Conservation (phyloP, 1,139 yeast genomes). For the Keqinozyma sinolaborantium region DNA sequence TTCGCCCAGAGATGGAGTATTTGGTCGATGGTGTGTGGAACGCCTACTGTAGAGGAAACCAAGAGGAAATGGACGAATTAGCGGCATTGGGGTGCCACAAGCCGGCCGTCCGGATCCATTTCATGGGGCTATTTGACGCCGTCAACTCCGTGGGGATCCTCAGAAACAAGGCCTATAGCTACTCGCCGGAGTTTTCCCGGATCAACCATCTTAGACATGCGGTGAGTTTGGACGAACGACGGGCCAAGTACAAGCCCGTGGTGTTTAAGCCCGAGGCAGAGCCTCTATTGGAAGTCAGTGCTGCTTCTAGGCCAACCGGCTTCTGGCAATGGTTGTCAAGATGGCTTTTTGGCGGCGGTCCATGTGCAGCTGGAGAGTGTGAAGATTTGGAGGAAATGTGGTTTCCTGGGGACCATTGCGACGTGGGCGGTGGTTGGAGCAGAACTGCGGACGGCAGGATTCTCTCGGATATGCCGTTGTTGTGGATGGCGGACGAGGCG, state of each 20-base stretch:
- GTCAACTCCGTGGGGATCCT: slow-evolving; percentile 61
- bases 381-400: slow-evolving; percentile 50
- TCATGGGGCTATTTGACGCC: slow-evolving; percentile 67
- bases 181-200: slow-evolving; percentile 43
- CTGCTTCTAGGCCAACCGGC: slow-evolving; percentile 4
- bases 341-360: slow-evolving; percentile 1
- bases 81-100: too few relatives aligned
- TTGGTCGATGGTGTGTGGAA: slow-evolving; percentile 59
- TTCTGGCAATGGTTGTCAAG: slow-evolving; percentile 3
- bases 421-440: slow-evolving; percentile 70
- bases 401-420: slow-evolving; percentile 69
- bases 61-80: slow-evolving; percentile 19
- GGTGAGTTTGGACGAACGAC: slow-evolving; percentile 59
- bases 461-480: slow-evolving; percentile 40
- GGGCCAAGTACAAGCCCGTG: slow-evolving; percentile 59
- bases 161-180: slow-evolving; percentile 56
- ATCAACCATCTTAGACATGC: slow-evolving; percentile 65
- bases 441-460: slow-evolving; percentile 26
- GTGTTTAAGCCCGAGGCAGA: slow-evolving; percentile 29
- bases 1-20: slow-evolving; percentile 50
- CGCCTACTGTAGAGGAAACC: slow-evolving; percentile 36
- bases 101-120: slow-evolving; percentile 44
- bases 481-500: slow-evolving; percentile 60
- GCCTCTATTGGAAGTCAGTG: slow-evolving; percentile 18
- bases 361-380: slow-evolving; percentile 8